Evolutionary conservation across 352 stramenopile species (phyloP).

Genomic region (Phytophthora colocasiae): DNA sequence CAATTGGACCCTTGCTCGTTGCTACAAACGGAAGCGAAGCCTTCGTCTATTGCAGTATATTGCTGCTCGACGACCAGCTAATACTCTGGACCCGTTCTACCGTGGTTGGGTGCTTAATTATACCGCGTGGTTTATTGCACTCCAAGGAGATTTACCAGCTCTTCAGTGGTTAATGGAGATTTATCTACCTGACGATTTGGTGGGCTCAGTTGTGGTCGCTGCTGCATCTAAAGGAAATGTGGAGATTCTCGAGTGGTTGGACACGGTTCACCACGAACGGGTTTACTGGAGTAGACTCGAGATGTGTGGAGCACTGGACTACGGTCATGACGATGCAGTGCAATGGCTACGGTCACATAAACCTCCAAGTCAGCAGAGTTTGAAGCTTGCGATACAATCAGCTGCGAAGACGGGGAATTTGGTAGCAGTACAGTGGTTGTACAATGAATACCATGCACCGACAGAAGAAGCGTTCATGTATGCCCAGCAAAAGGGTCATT

Average conservation of each 20-base stretch:
- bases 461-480: slow-evolving; percentile 19
- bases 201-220: slow-evolving; percentile 32
- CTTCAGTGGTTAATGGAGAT: slow-evolving; percentile 32
- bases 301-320: slow-evolving; percentile 39
- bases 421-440: slow-evolving; percentile 23
- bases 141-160: slow-evolving; percentile 25
- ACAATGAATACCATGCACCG: slow-evolving; percentile 15
- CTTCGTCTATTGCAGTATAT: slow-evolving; percentile 29
- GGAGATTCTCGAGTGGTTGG: slow-evolving; percentile 29
- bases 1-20: slow-evolving; percentile 22
- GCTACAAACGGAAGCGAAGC: slow-evolving; percentile 29
- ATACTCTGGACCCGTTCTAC: slow-evolving; percentile 34
- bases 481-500: slow-evolving; percentile 20
- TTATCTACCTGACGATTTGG: slow-evolving; percentile 11
- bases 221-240: slow-evolving; percentile 29
- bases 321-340: slow-evolving; percentile 48
- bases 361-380: slow-evolving; percentile 25
- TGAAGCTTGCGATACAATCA: slow-evolving; percentile 29
- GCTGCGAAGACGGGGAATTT: slow-evolving; percentile 28
- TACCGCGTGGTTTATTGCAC: slow-evolving; percentile 21
- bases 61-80: slow-evolving; percentile 8
- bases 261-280: slow-evolving; percentile 13
- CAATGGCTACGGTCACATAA: slow-evolving; percentile 53
- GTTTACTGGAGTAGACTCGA: slow-evolving; percentile 37
- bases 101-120: slow-evolving; percentile 33